These are phyloP conservation scores for Emericellopsis terricola DNA, from an alignment of 495 filamentous ascomycete genomes.

Conservation along the genomic window DNA sequence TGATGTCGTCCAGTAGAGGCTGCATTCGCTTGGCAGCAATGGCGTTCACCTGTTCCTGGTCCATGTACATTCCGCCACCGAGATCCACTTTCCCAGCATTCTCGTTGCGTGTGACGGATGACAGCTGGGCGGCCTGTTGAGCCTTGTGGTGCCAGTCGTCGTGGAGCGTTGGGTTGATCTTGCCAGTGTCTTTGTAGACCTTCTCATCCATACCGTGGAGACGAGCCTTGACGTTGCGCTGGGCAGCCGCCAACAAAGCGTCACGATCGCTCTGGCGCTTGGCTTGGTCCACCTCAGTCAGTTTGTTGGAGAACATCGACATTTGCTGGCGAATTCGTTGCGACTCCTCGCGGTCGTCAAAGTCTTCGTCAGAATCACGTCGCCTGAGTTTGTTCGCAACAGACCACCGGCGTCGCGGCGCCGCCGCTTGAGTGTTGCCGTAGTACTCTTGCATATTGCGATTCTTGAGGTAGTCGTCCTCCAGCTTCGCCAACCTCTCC, in stretches of 20 bases:
- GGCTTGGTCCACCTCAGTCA: conserved; percentile 53
- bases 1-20: conserved; percentile 82
- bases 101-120: conserved; percentile 30
- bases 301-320: conserved; percentile 48
- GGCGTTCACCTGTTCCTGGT: conserved; percentile 60
- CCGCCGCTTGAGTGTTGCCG: conserved; percentile 25
- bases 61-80: conserved; percentile 63
- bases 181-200: conserved; percentile 59
- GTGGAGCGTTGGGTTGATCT: conserved; percentile 46
- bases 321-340: conserved; percentile 64
- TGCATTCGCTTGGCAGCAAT: conserved; percentile 68
- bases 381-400: conserved; percentile 37
- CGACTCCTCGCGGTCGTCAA: conserved; percentile 49
- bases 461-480: conserved; percentile 43
- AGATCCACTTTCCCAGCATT: conserved; percentile 53
- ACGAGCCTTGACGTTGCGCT: conserved; percentile 62
- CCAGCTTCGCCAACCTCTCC: conserved; percentile 63
- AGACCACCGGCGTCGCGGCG: conserved; percentile 31
- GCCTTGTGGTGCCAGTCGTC: conserved; percentile 70
- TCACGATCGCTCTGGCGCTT: conserved; percentile 60
- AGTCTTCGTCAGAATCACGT: conserved; percentile 52
- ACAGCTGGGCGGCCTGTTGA: conserved; percentile 42
- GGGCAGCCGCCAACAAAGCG: conserved; percentile 57
- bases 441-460: conserved; percentile 55
- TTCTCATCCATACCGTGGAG: conserved; percentile 66